A percentile compares a stretch with the other conserved stretches of the same genome.
phyloP scores from a whole-genome alignment of 2,329 filamentous ascomycete species.

The Xylaria sp. region DNA sequence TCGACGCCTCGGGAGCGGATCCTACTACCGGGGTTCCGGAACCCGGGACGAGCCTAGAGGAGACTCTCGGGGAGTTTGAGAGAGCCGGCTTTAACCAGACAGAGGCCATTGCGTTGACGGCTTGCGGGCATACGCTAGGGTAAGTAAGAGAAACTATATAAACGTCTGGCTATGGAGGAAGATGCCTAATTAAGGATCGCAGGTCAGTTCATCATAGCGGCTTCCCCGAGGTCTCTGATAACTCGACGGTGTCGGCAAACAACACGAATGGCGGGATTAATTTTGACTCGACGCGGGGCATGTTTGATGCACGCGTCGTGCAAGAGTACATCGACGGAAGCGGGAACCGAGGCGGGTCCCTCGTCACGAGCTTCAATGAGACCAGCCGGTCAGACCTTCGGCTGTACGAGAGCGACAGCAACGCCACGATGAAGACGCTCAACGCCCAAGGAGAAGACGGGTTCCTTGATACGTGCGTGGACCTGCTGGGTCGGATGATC shows the following conservation, averaged over 20 bases:
- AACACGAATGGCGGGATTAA: conserved; percentile 45
- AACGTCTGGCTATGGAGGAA: background rate
- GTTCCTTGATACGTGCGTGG: conserved; percentile 44
- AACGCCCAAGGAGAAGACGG: conserved; percentile 41
- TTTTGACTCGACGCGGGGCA: conserved; percentile 41
- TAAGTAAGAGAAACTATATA: conserved; percentile 34
- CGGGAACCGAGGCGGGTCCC: conserved; percentile 41
- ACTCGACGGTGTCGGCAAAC: conserved; percentile 38
- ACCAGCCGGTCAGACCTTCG: conserved; percentile 46
- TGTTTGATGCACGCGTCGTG: conserved; percentile 43
- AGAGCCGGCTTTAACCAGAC: conserved; percentile 43
- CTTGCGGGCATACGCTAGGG: conserved; percentile 47
- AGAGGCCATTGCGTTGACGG: conserved; percentile 45
- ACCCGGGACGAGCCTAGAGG: conserved; percentile 40
- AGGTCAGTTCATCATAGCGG: conserved; percentile 42
- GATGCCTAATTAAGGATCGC: background rate
- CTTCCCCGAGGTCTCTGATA: conserved; percentile 42
- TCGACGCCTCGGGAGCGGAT: conserved; percentile 45
- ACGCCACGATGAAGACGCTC: conserved; percentile 44
- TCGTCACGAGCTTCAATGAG: conserved; percentile 45
- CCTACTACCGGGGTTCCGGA: conserved; percentile 47
- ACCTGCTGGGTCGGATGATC: conserved; percentile 44
- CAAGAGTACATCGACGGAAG: conserved; percentile 45
- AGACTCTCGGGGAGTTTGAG: conserved; percentile 44
- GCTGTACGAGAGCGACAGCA: conserved; percentile 45